phyloP scores from a whole-genome alignment of 805 yeast genomes.

The Candida sphagnicola region DNA sequence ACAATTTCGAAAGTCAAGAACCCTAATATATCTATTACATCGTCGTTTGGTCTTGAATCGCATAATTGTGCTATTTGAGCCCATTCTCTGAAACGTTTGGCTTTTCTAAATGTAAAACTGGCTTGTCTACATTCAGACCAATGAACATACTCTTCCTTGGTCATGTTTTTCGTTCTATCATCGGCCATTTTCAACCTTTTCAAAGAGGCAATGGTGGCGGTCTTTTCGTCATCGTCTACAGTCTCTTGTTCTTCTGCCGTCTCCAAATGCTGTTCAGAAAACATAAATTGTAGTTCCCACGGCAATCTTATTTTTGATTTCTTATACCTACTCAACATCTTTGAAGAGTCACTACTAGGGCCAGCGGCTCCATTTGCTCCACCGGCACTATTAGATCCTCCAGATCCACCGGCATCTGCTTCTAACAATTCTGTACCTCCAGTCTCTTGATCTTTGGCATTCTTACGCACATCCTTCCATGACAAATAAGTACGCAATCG shows the following conservation, averaged over 20 bases:
- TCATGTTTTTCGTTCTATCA: constrained; percentile 89
- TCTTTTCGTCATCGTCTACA: constrained; percentile 84
- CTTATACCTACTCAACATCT: constrained; percentile 49
- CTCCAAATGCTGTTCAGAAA: constrained; percentile 81
- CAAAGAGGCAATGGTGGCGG: constrained; percentile 83
- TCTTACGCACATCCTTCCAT: constrained; percentile 95
- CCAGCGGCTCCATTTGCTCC: constrained; percentile 33
- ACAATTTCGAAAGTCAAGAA: constrained; percentile 95
- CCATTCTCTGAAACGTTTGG: constrained; percentile 96
- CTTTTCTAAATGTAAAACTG: constrained; percentile 89
- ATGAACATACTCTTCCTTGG: constrained; percentile 95
- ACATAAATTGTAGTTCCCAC: constrained; percentile 95
- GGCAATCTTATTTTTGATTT: constrained; percentile 82
- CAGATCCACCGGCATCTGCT: constrained; percentile 44
- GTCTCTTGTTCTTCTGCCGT: constrained; percentile 55
- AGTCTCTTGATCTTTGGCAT: constrained; percentile 56
- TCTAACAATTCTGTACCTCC: constrained; percentile 48
- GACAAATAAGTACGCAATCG: constrained; percentile 85
- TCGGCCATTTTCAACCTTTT: constrained; percentile 89
- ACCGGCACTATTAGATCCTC: constrained; percentile 35
- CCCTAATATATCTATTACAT: constrained; percentile 92
- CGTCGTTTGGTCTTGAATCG: constrained; percentile 91
- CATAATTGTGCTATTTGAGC: constrained; percentile 80
- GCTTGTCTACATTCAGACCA: constrained; percentile 99
- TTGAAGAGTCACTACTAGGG: constrained; percentile 33